A percentile compares a stretch with the other conserved stretches of the same genome.
These are phyloP conservation scores for Piper longum DNA, from an alignment of 164 flowering plant genomes.

Conservation along the genomic window DNA sequence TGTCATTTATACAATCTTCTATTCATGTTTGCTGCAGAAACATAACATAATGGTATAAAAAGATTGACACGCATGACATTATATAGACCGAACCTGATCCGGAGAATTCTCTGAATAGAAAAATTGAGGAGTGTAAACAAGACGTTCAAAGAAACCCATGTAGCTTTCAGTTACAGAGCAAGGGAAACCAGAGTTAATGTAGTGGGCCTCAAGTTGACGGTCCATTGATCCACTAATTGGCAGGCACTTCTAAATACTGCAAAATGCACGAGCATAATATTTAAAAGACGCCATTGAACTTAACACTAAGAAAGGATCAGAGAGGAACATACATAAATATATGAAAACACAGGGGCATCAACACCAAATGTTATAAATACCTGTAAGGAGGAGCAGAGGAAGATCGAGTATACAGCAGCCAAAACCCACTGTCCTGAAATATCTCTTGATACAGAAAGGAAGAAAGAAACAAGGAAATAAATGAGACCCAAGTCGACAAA, in stretches of 20 bases:
- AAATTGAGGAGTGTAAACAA: conserved; percentile 28
- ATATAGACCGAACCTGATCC: conserved; percentile 29
- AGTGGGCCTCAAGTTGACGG: conserved; percentile 54
- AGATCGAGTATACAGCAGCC: neutral
- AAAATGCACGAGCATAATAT: neutral
- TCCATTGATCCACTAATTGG: conserved; percentile 1
- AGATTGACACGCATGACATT: too few species aligned
- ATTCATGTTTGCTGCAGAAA: too few species aligned
- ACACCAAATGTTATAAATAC: too few species aligned
- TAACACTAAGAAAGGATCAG: too few species aligned
- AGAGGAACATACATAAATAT: too few species aligned
- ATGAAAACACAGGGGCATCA: too few species aligned
- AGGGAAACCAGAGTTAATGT: conserved; percentile 56
- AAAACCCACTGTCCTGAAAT: too few species aligned
- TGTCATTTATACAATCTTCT: too few species aligned
- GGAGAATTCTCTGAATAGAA: conserved; percentile 26
- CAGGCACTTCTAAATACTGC: conserved; percentile 3
- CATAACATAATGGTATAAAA: too few species aligned
- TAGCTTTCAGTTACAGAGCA: conserved; percentile 52
- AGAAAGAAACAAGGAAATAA: too few species aligned
- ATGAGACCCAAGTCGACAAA: too few species aligned
- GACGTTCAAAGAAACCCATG: conserved; percentile 61
- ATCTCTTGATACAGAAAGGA: too few species aligned
- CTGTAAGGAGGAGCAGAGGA: neutral
- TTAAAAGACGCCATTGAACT: neutral